Conservation (phyloP, 176 grass and related monocot genomes). For the Avena insularis region DNA sequence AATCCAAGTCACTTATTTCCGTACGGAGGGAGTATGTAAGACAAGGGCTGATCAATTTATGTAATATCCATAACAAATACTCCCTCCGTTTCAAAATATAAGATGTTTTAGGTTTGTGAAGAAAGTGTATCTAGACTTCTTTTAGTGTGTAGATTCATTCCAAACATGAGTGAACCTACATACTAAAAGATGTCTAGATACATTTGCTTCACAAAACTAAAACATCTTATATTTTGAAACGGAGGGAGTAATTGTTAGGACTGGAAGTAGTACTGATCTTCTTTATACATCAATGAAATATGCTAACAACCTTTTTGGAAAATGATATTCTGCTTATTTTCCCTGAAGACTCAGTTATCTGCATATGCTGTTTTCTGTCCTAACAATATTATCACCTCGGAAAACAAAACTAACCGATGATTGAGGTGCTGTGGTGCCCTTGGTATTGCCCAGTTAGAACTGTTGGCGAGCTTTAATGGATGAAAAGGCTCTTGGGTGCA, state of each 20-base stretch:
- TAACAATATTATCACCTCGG: background rate
- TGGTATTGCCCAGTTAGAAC: constrained; percentile 17
- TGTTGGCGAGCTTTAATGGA: constrained; percentile 4
- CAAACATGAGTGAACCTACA: no score
- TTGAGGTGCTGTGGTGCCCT: background rate
- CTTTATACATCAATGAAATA: constrained; percentile 8
- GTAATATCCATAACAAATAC: background rate
- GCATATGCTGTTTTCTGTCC: background rate
- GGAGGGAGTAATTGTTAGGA: background rate
- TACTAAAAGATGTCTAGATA: no score
- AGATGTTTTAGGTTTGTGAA: no score
- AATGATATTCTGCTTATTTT: background rate
- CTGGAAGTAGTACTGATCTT: constrained; percentile 18
- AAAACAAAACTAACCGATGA: background rate
- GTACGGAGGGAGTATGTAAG: background rate
- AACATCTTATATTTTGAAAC: no score
- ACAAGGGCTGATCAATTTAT: background rate
- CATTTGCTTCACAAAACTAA: no score
- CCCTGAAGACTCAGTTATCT: background rate
- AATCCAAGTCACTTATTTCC: no score
- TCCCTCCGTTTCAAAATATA: no score
- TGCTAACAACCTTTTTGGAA: background rate
- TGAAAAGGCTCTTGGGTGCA: constrained; percentile 14
- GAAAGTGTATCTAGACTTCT: no score
- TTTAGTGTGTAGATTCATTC: no score